These are phyloP conservation scores for Phylloporus sp. DNA, from an alignment of 768 basidiomycete genomes.

Conservation along the genomic window DNA sequence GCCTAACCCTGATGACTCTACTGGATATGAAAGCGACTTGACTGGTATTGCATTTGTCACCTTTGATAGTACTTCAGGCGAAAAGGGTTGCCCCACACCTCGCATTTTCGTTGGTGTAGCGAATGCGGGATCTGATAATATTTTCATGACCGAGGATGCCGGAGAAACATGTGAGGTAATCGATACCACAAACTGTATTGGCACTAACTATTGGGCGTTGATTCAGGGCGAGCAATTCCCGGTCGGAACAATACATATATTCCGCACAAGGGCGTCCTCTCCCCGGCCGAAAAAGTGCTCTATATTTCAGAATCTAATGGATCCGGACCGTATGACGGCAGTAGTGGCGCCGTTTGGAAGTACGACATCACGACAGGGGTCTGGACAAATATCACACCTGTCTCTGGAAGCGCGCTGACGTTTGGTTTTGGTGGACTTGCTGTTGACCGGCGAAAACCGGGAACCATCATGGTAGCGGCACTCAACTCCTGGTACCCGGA, in stretches of 20 bases:
- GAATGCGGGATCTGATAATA: slow-evolving; percentile 48
- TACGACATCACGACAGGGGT: slow-evolving; percentile 51
- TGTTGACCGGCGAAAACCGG: slow-evolving; percentile 57
- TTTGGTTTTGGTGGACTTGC: slow-evolving; percentile 63
- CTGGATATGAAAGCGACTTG: slow-evolving; percentile 8
- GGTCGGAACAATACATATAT: slow-evolving; percentile 57
- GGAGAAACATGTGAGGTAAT: slow-evolving; percentile 29
- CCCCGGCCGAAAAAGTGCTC: slow-evolving; percentile 50
- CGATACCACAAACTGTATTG: neutral
- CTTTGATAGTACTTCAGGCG: slow-evolving; percentile 30
- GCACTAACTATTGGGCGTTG: neutral
- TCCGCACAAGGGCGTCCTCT: slow-evolving; percentile 65
- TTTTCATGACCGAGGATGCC: slow-evolving; percentile 54
- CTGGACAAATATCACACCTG: slow-evolving; percentile 64
- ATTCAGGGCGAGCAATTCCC: slow-evolving; percentile 50
- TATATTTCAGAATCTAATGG: slow-evolving; percentile 63
- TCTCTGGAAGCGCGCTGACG: slow-evolving; percentile 52
- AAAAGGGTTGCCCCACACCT: slow-evolving; percentile 48
- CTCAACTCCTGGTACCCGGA: slow-evolving; percentile 61
- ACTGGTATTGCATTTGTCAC: slow-evolving; percentile 11
- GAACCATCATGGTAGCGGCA: slow-evolving; percentile 66
- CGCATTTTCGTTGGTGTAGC: slow-evolving; percentile 70
- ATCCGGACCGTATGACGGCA: slow-evolving; percentile 64
- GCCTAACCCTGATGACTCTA: slow-evolving; percentile 5
- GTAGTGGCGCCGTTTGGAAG: slow-evolving; percentile 44